These are phyloP conservation scores for Kodamaea kaohsiungensis DNA, from an alignment of 805 yeast genomes.

Conservation along the genomic window DNA sequence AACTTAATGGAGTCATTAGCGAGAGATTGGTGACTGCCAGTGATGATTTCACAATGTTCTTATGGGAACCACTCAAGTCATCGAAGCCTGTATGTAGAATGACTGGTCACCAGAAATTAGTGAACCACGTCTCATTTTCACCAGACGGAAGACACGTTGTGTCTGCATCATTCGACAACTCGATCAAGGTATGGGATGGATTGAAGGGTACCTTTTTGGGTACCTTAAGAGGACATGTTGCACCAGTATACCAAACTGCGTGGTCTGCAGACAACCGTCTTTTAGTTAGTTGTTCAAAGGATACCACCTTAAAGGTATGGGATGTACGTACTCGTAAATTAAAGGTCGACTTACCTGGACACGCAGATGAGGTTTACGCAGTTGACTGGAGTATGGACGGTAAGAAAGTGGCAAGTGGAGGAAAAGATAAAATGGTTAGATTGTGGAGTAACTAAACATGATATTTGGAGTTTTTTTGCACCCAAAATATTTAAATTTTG, in stretches of 20 bases:
- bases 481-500: neutral
- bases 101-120: conserved; percentile 97
- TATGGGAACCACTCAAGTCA: conserved; percentile 88
- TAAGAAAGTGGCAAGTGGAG: conserved; percentile 91
- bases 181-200: conserved; percentile 96
- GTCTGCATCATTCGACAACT: conserved; percentile 93
- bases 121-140: conserved; percentile 91
- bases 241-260: conserved; percentile 95
- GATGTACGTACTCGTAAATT: conserved; percentile 85
- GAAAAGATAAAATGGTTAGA: conserved; percentile 92
- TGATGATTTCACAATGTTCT: conserved; percentile 96
- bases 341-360: conserved; percentile 92
- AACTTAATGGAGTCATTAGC: conserved; percentile 50
- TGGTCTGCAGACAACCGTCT: conserved; percentile 96
- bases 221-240: conserved; percentile 95
- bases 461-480: neutral
- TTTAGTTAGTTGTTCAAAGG: conserved; percentile 91
- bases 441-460: conserved; percentile 57
- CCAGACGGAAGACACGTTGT: conserved; percentile 93
- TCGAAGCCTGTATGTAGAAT: conserved; percentile 86
- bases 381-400: conserved; percentile 99
- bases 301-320: conserved; percentile 96
- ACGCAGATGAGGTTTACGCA: conserved; percentile 91
- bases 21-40: conserved; percentile 93
- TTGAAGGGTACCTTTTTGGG: conserved; percentile 85